phyloP scores from a whole-genome alignment of 2,329 filamentous ascomycete genomes.

The Myriosclerotinia curreyana region DNA sequence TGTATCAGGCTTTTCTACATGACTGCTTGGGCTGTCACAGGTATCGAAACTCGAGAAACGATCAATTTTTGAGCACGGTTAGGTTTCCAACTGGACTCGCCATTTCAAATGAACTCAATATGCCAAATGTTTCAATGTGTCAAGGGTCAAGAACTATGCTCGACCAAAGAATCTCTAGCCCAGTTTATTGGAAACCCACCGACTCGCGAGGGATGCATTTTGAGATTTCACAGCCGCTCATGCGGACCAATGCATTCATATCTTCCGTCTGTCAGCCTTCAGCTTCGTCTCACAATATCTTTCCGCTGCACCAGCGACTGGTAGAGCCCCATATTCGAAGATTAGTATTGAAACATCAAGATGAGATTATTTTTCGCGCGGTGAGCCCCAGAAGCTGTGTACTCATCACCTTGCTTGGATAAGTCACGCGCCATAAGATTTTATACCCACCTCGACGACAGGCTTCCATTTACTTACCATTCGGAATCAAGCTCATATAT shows the following conservation, averaged over 20 bases:
- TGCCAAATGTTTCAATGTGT: too few species aligned
- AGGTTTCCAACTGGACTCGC: neutral
- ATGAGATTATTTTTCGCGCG: neutral
- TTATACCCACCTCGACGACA: neutral
- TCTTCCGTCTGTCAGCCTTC: neutral
- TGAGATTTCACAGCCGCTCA: neutral
- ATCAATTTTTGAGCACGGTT: neutral
- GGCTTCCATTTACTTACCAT: neutral
- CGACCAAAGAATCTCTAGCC: neutral
- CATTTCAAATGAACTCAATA: neutral
- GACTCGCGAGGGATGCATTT: neutral
- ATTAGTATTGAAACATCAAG: neutral
- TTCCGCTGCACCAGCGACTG: neutral
- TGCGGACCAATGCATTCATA: conserved; percentile 2
- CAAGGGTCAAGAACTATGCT: neutral
- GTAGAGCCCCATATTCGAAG: too few species aligned
- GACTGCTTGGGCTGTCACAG: neutral
- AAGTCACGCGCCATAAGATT: neutral
- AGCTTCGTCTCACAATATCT: neutral
- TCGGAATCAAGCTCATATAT: neutral
- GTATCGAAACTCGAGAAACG: neutral
- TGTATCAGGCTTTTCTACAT: neutral
- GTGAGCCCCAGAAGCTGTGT: neutral
- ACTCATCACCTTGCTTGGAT: neutral
- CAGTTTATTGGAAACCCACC: neutral